phyloP scores from a whole-genome alignment of 2,329 filamentous ascomycete genomes.

The Verticillium nonalfalfae region DNA sequence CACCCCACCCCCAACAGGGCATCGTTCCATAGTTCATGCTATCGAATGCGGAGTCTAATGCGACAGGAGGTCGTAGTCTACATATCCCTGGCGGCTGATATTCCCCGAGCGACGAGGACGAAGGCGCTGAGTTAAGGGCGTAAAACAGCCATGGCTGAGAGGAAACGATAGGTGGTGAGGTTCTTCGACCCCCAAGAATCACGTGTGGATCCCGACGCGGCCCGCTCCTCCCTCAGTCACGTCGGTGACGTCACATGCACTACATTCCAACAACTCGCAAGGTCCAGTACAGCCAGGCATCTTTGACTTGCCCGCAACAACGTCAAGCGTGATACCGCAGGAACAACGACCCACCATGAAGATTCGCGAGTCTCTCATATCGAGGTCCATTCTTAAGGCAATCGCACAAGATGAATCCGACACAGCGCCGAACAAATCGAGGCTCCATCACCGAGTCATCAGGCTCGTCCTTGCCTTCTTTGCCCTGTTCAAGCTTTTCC shows the following conservation, averaged over 20 bases:
- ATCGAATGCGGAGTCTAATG: neutral
- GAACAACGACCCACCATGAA: conserved; percentile 15
- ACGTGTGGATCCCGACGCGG: too few species aligned
- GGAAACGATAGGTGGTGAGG: too few species aligned
- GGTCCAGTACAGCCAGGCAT: too few species aligned
- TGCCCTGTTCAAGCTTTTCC: conserved; percentile 23
- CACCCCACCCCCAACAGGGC: neutral
- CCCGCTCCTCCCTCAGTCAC: too few species aligned
- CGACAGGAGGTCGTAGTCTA: neutral
- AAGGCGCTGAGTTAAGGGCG: neutral
- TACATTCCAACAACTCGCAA: too few species aligned
- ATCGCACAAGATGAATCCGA: conserved; percentile 36
- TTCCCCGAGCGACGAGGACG: neutral
- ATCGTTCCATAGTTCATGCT: neutral
- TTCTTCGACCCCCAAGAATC: too few species aligned
- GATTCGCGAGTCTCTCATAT: conserved; percentile 35
- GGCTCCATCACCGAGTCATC: conserved; percentile 18
- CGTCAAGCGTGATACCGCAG: neutral
- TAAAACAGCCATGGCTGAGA: too few species aligned
- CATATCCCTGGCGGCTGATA: neutral
- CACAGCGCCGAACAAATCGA: neutral
- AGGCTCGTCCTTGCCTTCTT: conserved; percentile 24
- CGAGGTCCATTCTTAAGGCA: conserved; percentile 51
- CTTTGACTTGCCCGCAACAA: neutral
- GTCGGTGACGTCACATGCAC: too few species aligned